Base-by-base conservation (phyloP, 768 basidiomycete genomes). In the Roridomyces roridus region DNA sequence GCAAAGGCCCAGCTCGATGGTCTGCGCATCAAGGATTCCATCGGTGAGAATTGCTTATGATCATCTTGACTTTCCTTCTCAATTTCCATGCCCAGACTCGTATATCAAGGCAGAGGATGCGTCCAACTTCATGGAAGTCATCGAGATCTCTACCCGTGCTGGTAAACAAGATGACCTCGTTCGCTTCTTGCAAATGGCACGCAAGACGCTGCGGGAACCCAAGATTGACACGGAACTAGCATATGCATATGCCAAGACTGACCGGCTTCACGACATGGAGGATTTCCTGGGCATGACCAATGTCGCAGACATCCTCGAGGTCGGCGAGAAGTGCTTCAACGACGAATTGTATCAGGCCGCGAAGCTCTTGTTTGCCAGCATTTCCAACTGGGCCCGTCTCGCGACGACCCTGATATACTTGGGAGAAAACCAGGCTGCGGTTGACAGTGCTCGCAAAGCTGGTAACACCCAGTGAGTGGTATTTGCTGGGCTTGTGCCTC, bases 1-100 rank as follows among this genome's bases (percentile, higher is more conserved):
- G 97, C 92, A n/a, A 99, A 99, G 74, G 97, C 97, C 20, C 97
- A 99, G 71, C 84, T 99, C 46, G 97, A 99, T 69, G 97, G 97
- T 63, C 84, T 98, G 46, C 92, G 97, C 39, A 92, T 99, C 77
- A 98, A 98, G 75, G 96, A 99, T 67, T 87, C 96, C 12, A 98
- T 99, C 64, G 94, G 92, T 94, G 64, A 46, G 85, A 67, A 21
- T 9, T 21, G 31, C 39, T n/a, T 15, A 31, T 2, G 35, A 51
- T 15, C 20, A 47, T 20, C 28, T 34, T n/a, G 15, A 20, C 28
- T 45, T 10, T 40, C 60, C 63, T 28, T 25, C 11, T 57, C 35
- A 46, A 41, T 20, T 31, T 36, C 21, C 17, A n/a, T 28, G 48
- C 21, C 4, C 63, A 91, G 94, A 98, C 68, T 98, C 96, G 24